Evolutionary conservation across 371 early-diverging fungal species (phyloP).

Genomic region (Dichotomocladium elegans): DNA sequence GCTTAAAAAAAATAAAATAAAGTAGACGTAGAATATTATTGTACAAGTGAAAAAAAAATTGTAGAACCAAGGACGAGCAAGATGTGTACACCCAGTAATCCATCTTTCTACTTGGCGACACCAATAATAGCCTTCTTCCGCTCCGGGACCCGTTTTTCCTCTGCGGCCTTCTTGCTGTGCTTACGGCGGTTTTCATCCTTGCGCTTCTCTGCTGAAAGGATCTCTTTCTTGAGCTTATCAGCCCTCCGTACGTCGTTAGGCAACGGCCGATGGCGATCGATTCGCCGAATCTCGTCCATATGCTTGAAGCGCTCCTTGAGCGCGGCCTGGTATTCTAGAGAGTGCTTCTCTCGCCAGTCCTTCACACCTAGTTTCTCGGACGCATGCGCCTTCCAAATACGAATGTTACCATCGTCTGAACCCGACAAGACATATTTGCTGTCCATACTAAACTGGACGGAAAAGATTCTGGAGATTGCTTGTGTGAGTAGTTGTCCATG

Average conservation of each 20-base stretch:
- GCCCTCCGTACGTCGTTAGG: slow-evolving; percentile 84
- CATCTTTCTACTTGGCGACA: slow-evolving; percentile 59
- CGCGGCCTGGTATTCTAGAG: slow-evolving; percentile 78
- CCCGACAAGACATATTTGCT: slow-evolving; percentile 95
- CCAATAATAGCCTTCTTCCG: slow-evolving; percentile 80
- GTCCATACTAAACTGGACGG: slow-evolving; percentile 93
- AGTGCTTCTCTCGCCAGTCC: slow-evolving; percentile 79
- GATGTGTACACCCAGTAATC: not conserved
- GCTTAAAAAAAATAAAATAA: too few relatives aligned
- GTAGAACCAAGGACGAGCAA: not conserved
- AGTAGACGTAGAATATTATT: slow-evolving; percentile 1
- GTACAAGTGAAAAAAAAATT: not conserved
- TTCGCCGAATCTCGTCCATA: slow-evolving; percentile 88
- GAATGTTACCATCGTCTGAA: slow-evolving; percentile 97
- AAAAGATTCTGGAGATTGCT: slow-evolving; percentile 62
- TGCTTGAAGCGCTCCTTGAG: slow-evolving; percentile 94
- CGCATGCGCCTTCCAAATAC: slow-evolving; percentile 97
- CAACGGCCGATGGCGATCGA: slow-evolving; percentile 82
- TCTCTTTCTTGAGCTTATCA: slow-evolving; percentile 70
- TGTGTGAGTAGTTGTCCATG: not conserved
- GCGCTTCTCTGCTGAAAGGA: slow-evolving; percentile 71
- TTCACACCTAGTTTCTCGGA: slow-evolving; percentile 80
- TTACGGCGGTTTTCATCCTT: slow-evolving; percentile 85
- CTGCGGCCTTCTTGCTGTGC: slow-evolving; percentile 67
- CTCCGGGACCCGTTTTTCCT: slow-evolving; percentile 64